Evolutionary conservation across 148 eudicot species (phyloP).

Genomic region (Diospyros lotus): DNA sequence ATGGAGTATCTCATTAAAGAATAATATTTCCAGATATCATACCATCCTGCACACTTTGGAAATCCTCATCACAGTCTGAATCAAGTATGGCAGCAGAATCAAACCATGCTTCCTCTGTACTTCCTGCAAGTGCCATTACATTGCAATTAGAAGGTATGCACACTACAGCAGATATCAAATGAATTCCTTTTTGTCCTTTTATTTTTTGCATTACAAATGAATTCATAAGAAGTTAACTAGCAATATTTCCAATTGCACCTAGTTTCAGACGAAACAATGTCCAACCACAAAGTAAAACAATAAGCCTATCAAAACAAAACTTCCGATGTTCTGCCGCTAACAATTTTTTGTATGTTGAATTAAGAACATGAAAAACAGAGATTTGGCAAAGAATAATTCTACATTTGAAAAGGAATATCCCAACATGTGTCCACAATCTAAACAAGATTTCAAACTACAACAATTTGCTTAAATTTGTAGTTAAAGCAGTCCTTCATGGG

Average conservation of each 20-base stretch:
- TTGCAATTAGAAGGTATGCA: constrained; percentile 1
- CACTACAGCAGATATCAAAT: constrained; percentile 12
- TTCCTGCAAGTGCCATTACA: constrained; percentile 43
- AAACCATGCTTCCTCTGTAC: constrained; percentile 81
- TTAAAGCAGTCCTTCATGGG: not conserved
- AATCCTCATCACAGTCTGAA: constrained; percentile 92
- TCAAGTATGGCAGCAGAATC: constrained; percentile 72
- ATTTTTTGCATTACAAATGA: not conserved
- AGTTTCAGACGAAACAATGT: not conserved
- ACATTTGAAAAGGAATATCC: constrained; percentile 2
- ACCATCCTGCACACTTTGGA: constrained; percentile 85
- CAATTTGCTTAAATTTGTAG: not conserved
- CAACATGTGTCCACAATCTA: not conserved
- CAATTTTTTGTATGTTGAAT: too few relatives aligned
- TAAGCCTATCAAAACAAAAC: too few relatives aligned
- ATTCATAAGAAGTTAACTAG: constrained; percentile 2
- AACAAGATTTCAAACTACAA: constrained; percentile 4
- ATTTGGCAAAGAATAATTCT: not conserved
- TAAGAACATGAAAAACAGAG: too few relatives aligned
- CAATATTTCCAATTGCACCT: not conserved
- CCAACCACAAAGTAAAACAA: not conserved
- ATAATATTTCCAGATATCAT: constrained; percentile 7
- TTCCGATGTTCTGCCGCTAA: too few relatives aligned
- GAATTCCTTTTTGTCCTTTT: not conserved
- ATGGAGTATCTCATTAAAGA: not conserved